A percentile compares a stretch with the other conserved stretches of the same genome.
phyloP scores from a whole-genome alignment of 257 asterid genomes.

The Nemophila menziesii region DNA sequence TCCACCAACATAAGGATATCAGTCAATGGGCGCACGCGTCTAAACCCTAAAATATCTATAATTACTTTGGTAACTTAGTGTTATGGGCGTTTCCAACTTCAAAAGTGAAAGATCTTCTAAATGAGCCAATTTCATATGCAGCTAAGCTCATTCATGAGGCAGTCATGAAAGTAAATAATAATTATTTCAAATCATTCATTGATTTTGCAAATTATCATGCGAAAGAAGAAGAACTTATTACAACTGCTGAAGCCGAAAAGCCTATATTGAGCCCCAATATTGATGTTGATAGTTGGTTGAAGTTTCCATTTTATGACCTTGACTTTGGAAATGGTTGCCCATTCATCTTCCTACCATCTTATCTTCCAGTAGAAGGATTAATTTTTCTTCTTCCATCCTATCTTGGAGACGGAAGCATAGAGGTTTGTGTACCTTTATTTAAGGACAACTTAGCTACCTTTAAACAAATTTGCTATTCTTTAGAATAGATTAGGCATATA shows the following conservation, averaged over 20 bases:
- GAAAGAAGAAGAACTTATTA: conserved; percentile 39
- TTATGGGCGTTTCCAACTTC: conserved; percentile 68
- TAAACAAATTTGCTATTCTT: conserved; percentile 46
- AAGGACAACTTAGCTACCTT: conserved; percentile 36
- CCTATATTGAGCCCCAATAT: conserved; percentile 57
- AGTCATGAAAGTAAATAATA: conserved; percentile 34
- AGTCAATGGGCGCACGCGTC: conserved; percentile 62
- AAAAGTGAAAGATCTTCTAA: conserved; percentile 30
- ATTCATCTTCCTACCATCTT: conserved; percentile 63
- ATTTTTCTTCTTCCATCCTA: conserved; percentile 60
- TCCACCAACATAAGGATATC: conserved; percentile 54
- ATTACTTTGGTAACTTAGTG: conserved; percentile 69
- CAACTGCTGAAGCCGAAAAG: conserved; percentile 46
- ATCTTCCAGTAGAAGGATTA: conserved; percentile 59
- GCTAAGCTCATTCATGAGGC: conserved; percentile 60
- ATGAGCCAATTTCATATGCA: conserved; percentile 38
- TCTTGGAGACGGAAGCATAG: conserved; percentile 60
- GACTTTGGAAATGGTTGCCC: conserved; percentile 80
- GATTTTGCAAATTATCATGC: conserved; percentile 52
- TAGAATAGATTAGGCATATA: conserved; percentile 43
- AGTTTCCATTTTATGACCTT: conserved; percentile 70
- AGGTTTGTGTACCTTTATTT: conserved; percentile 54
- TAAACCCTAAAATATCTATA: conserved; percentile 49
- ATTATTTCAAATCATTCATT: conserved; percentile 62
- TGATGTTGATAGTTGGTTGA: conserved; percentile 77